Evolutionary conservation across 164 flowering plant genomes (phyloP), one percentile per base, ranked within the genome.

Genomic region (Aristolochia californica): DNA sequence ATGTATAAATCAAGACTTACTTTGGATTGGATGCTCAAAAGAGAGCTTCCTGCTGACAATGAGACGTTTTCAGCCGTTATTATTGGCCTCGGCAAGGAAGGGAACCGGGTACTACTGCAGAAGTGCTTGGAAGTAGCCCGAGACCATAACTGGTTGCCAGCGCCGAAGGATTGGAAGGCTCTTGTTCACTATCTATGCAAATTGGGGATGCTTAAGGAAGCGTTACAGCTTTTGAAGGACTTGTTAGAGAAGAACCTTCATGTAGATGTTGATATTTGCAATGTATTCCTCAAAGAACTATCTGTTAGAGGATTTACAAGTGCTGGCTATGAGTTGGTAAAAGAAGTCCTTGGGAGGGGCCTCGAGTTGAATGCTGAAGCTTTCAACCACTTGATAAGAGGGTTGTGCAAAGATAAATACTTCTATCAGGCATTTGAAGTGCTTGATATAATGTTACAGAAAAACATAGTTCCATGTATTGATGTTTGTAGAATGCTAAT

Each of bases 111-210:
- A 56, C 75, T 64, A 53, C 53, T 85, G 60, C 59, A 11, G 20
- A 38, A 45, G 45, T 76, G 49, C 69, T 91, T 75, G 84, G 62
- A 63, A 26, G 27, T 74, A 66, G 87, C 89, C 44, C 48, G 59
- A 28, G 68, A 64, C 12, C 17, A 64, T 23, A 75, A 75, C 17
- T 91, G 98, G 96, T 22, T 72, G 28, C 94, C 89, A 5, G 44
- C 53, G 7, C 47, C 72, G 48, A 68, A 70, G 52, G 80, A 82
- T 56, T 68, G 57, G 48, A 74, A 70, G 58, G 54, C 65, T 58
- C 59, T 91, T 47, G 55, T 79, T 18, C 61, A 68, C 50, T 67
- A 59, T 67, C 68, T 91, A 23, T 77, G 76, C 72, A 66, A 66
- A 50, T 64, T 60, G 26, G 66, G 66, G 21, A 72, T 77, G 87